phyloP scores from a whole-genome alignment of 164 flowering plant species.

The Malania oleifera region DNA sequence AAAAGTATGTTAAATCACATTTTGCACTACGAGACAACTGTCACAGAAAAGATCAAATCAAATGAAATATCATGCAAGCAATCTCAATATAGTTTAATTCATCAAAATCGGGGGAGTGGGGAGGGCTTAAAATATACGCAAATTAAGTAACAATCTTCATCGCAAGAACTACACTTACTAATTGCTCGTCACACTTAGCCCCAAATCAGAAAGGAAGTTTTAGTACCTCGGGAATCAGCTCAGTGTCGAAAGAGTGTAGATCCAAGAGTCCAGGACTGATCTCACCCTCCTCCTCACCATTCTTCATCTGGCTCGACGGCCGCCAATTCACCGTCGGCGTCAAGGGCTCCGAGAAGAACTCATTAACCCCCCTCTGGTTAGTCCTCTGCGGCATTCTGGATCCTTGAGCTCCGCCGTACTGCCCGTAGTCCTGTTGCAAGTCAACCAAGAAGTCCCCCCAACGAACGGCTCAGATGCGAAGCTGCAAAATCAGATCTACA shows the following conservation, averaged over 20 bases:
- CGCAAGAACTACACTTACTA: no score
- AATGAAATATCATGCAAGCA: no score
- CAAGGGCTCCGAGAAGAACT: conserved; percentile 53
- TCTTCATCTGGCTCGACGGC: conserved; percentile 42
- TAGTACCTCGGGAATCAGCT: conserved; percentile 75
- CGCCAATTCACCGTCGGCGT: conserved; percentile 46
- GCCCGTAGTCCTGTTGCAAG: conserved; percentile 46
- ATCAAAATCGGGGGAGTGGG: no score
- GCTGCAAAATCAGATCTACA: conserved; percentile 8
- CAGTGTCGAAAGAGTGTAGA: conserved; percentile 90
- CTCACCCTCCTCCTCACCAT: conserved; percentile 44
- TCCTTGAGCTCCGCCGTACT: conserved; percentile 47
- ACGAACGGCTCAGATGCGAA: neutral
- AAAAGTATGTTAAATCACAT: no score
- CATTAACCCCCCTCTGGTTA: conserved; percentile 47
- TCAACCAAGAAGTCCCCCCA: conserved; percentile 12
- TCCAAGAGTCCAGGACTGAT: conserved; percentile 86
- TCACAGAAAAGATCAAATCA: no score
- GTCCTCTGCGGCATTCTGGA: conserved; percentile 41
- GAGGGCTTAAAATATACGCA: no score
- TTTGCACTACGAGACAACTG: no score
- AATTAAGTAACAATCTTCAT: no score
- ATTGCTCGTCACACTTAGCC: no score
- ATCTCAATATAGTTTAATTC: no score
- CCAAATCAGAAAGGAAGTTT: no score